Evolutionary conservation across 2,329 filamentous ascomycete species (phyloP).

Genomic region (Nemania sp.): DNA sequence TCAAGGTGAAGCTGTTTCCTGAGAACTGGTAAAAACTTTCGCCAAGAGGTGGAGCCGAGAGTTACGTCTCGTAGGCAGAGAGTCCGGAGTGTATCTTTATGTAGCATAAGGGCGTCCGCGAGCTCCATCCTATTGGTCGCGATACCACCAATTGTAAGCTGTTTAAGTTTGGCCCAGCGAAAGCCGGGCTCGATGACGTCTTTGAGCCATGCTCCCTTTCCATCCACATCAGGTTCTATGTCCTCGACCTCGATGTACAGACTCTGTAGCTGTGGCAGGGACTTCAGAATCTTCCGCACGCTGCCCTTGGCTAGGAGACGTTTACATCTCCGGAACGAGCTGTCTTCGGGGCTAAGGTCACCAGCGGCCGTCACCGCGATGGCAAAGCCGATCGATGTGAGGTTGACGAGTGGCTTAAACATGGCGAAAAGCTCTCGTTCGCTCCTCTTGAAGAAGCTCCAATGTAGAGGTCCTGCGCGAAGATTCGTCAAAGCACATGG

Average conservation of each 20-base stretch:
- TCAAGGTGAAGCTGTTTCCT: slow-evolving; percentile 42
- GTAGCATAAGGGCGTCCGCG: slow-evolving; percentile 41
- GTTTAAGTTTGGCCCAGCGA: slow-evolving; percentile 44
- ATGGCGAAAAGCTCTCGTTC: slow-evolving; percentile 36
- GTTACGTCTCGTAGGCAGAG: slow-evolving; percentile 45
- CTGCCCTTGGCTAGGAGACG: slow-evolving; percentile 39
- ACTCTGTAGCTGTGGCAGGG: slow-evolving; percentile 41
- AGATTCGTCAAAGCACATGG: slow-evolving; percentile 40
- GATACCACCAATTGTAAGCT: slow-evolving; percentile 43
- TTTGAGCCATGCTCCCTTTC: slow-evolving; percentile 34
- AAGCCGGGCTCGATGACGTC: slow-evolving; percentile 45
- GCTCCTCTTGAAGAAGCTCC: slow-evolving; percentile 45
- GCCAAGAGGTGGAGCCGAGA: slow-evolving; percentile 46
- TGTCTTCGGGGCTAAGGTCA: slow-evolving; percentile 17
- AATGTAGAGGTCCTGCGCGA: slow-evolving; percentile 41
- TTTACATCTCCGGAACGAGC: slow-evolving; percentile 37
- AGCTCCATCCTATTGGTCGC: slow-evolving; percentile 44
- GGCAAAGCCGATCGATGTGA: slow-evolving; percentile 42
- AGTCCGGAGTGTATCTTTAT: slow-evolving; percentile 44
- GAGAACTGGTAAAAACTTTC: slow-evolving; percentile 45
- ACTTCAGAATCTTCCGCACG: slow-evolving; percentile 45
- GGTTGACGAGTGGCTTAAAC: slow-evolving; percentile 42
- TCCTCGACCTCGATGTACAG: slow-evolving; percentile 43
- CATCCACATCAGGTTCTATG: slow-evolving; percentile 25
- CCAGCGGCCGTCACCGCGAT: slow-evolving; percentile 38